Base-by-base conservation (phyloP, 345 rosid species). In the Erysimum cheiranthoides region DNA sequence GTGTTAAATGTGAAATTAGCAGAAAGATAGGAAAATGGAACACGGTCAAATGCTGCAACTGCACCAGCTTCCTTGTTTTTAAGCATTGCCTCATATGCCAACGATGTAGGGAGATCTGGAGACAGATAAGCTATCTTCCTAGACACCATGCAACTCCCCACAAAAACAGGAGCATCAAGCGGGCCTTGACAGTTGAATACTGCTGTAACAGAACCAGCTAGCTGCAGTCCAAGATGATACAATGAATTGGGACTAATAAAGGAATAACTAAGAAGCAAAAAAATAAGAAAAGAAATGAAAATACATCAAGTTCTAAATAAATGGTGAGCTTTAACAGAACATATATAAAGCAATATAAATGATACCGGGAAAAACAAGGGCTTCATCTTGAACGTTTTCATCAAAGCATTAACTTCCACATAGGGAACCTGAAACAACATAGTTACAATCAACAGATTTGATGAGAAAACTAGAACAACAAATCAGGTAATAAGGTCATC, bases 121-220 rank as follows among this genome's bases (percentile, higher is more conserved):
- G 83, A 74, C 46, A 91, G 76, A 78, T 84, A 77, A 70, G 95
- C 84, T 69, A 90, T 84, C 86, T 92, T 91, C 82, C 98, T 85
- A 66, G 98, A 85, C 52, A 88, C 95, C 88, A 94, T 90, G 59
- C 96, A 97, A 79, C 98, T 94, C 68, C 98, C 98, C 79, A 94
- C 97, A 85, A 94, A 94, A 74, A 84, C 79, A 6, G 98, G 98
- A 78, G 97, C 97, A 84, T 90, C 94, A 66, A 94, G 76, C 63
- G 96, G 98, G 27, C 98, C 98, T 90, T 94, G 98, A 84, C 97
- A 92, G 80, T 94, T 94, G 81, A 94, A 94, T 57, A 94, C 97
- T 60, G 97, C 95, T 73, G 98, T 94, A 34, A 94, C 89, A 81
- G 89, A 90, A 76, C 98, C 98, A 72, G 98, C 98, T 81, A 94